Conservation (phyloP, 2,329 filamentous ascomycete genomes). For the Ophiostoma ulmi region DNA sequence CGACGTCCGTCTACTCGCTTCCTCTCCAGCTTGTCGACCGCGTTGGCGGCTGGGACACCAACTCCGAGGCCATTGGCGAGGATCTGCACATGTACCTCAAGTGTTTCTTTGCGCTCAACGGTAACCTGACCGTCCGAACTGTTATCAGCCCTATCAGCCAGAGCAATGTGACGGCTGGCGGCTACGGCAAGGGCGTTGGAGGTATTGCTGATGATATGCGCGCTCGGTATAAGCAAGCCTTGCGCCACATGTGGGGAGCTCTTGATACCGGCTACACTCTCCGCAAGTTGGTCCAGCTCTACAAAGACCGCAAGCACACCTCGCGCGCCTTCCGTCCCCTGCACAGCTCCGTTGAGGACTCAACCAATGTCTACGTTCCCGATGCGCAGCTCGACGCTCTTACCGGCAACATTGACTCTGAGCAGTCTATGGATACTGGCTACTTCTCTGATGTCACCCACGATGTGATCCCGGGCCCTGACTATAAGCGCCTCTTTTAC, state of each 20-base stretch:
- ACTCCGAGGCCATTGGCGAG: slow-evolving; percentile 66
- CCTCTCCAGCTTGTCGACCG: slow-evolving; percentile 61
- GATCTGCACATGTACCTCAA: slow-evolving; percentile 75
- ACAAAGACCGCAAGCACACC: slow-evolving; percentile 53
- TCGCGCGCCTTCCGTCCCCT: slow-evolving; percentile 52
- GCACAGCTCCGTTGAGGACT: slow-evolving; percentile 46
- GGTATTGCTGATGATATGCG: slow-evolving; percentile 54
- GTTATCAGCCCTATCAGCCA: slow-evolving; percentile 67
- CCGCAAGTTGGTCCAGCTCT: slow-evolving; percentile 53
- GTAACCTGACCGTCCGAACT: slow-evolving; percentile 59
- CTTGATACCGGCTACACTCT: slow-evolving; percentile 64
- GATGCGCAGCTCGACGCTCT: slow-evolving; percentile 37
- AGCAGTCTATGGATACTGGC: slow-evolving; percentile 44
- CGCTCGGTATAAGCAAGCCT: slow-evolving; percentile 65
- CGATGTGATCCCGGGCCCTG: slow-evolving; percentile 46
- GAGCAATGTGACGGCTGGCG: slow-evolving; percentile 62
- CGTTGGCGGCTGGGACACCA: slow-evolving; percentile 68
- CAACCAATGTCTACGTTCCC: slow-evolving; percentile 45
- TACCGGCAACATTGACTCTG: slow-evolving; percentile 26
- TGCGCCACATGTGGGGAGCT: slow-evolving; percentile 72
- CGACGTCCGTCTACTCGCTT: slow-evolving; percentile 69
- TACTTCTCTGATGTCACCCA: slow-evolving; percentile 53
- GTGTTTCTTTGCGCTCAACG: slow-evolving; percentile 69
- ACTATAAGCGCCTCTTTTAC: slow-evolving; percentile 53
- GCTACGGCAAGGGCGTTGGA: slow-evolving; percentile 46